Evolutionary conservation across 208 protist species (phyloP), one percentile per base, ranked within the genome.

Genomic region (Wallacemonas collosoma): DNA sequence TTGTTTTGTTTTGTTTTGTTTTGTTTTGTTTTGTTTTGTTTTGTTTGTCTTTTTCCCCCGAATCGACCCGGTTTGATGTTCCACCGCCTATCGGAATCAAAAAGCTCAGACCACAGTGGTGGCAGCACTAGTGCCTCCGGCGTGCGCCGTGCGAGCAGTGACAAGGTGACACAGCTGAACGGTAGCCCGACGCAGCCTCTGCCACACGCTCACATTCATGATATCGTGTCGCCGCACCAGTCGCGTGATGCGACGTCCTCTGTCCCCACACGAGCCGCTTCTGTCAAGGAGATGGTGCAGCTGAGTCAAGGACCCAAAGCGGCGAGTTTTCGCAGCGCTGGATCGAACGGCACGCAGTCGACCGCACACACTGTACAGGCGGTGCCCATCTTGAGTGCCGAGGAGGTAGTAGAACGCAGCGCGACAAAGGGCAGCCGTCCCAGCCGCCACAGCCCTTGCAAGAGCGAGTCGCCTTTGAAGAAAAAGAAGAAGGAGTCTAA

Each of bases 401-500:
- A 60, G 55, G 55, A 60, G 1, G 35, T 9, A 0, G 55, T 60
- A 0, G 55, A 60, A 17, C 55, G 55, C 7, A 17, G 11, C 15
- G 15, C 17, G 15, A 17, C 15, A 7, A 60, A 60, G 55, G 7
- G 17, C 0, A 9, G 14, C 55, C 55, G 35, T 1, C 55, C 0
- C 17, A 60, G 55, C 55, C 55, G 35, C 55, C 55, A 17, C 17
- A 60, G 55, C 35, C 55, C 55, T 9, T 60, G 15, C 55, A 60
- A 60, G 55, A 9, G 15, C 35, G 55, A 60, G 17, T 11, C 55
- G 7, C 17, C 55, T 9, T 11, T 1, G 15, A 60, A 60, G 55
- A 60, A 60, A 35, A 60, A 60, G 55, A 60, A 60, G 17, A 60
- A 60, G 55, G 55, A 60, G 55, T 38, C 15, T 17, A 60, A 60